A percentile compares a stretch with the other conserved stretches of the same genome.
Evolutionary conservation across 73 alveolate genomes (phyloP).

Genomic region (Diophrys sp.): DNA sequence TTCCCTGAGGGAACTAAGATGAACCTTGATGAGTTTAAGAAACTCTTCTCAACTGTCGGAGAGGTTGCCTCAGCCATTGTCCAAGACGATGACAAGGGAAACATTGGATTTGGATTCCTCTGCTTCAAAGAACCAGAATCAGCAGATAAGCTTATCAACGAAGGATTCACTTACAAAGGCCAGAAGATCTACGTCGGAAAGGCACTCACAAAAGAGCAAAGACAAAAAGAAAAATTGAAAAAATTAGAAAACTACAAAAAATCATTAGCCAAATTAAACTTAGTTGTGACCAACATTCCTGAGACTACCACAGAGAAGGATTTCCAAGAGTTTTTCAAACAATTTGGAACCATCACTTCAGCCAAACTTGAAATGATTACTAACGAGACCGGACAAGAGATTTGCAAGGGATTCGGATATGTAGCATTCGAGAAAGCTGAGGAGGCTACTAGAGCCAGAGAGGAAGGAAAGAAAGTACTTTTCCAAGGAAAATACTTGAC

Average conservation of each 20-base stretch:
- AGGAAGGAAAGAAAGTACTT: not conserved
- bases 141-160: constrained; percentile 51
- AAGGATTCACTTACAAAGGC: too few species aligned
- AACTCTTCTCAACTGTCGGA: constrained; percentile 62
- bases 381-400: too few species aligned
- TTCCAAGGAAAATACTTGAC: not conserved
- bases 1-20: constrained; percentile 55
- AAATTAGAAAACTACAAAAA: constrained; percentile 30
- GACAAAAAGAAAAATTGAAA: not conserved
- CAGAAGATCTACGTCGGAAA: not conserved
- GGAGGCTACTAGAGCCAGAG: constrained; percentile 63
- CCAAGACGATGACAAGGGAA: constrained; percentile 68
- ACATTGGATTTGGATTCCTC: constrained; percentile 75
- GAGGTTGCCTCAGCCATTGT: constrained; percentile 73
- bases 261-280: constrained; percentile 35
- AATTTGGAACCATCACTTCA: constrained; percentile 46
- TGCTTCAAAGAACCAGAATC: constrained; percentile 80
- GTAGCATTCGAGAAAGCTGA: constrained; percentile 74
- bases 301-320: constrained; percentile 52
- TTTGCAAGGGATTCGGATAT: constrained; percentile 76
- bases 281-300: constrained; percentile 49
- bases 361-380: constrained; percentile 5
- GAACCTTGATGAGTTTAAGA: constrained; percentile 62
- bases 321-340: constrained; percentile 35
- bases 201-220: not conserved